Evolutionary conservation across 371 early-diverging fungal genomes (phyloP), one percentile per base, ranked within the genome.

Genomic region (Parasitella parasitica): DNA sequence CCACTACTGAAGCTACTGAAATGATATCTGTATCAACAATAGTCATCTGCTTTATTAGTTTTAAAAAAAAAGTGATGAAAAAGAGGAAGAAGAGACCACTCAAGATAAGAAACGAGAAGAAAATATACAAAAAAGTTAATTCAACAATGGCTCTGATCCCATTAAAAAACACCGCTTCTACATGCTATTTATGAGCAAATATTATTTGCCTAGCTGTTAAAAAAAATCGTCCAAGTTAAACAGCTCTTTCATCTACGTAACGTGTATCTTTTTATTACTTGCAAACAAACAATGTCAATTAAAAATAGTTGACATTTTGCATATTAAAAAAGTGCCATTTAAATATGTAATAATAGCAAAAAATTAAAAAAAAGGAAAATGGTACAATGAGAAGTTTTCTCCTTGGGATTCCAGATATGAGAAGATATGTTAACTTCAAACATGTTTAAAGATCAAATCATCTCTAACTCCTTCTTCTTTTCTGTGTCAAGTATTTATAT

Each of bases 21-120:
- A 63, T 49, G 20, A 56, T 55, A 38, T 63, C 63, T 30, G 57
- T 41, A 28, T 57, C 63, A 22, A 51, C 50, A 35, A 63, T 57
- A 26, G 63, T 63, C 63, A 63, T 63, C 13, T 26, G 34, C 12
- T 41, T 18, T 43, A 20, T 18, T 0, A 12, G 27, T 36, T 9
- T 35, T 28, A 54, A 54, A 48, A 27, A 8, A 48, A 20, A 48
- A 36, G 49, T 18, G 34, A 16, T 46, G 9, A 36, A 15, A 36
- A 36, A 49, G 49, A 12, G 16, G 12, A 49, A 11, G 20, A 26
- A 49, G n/a, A 53, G 16, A 32, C 11, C 11, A 22, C 22, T 43
- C 43, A 7, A 43, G 22, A 32, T 32, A 11, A 32, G 32, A 32
- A 20, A 43, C 22, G 43, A 22, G 22, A 22, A 7, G 43, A 11